Evolutionary conservation across 2,329 filamentous ascomycete species (phyloP), one percentile per base, ranked within the genome.

Genomic region (Colletotrichum siamense): DNA sequence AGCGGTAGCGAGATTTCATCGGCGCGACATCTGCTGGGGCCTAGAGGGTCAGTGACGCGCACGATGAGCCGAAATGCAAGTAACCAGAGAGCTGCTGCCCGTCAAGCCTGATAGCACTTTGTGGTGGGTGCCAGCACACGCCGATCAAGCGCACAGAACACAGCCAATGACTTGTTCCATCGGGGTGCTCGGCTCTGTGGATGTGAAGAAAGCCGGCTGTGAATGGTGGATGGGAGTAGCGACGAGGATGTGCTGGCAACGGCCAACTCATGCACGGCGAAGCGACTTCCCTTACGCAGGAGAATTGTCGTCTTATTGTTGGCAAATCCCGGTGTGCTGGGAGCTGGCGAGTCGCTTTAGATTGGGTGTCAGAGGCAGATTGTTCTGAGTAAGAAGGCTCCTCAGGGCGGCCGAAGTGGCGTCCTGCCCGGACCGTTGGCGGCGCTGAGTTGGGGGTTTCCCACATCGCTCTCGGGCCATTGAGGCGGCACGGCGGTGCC

Each of bases 161-260:
- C 65, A 68, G 44, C 74, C 76, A 77, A 77, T 77, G 66, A 68
- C 57, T 63, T 66, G 69, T 69, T 36, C 16, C 32, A 49, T 66
- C 59, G 63, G 69, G 69, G 69, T 30, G 22, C 62, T 77, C 70
- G 71, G 75, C 49, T 71, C 66, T 24, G 61, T 36, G 73, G 72
- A 76, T 72, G 72, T 55, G 22, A 67, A 39, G 65, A 44, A 73
- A 77, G 69, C 75, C 72, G 78, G 74, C 77, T 49, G 66, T 69
- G 49, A 26, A 36, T 69, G 72, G 72, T 44, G 69, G 39, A 76
- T 66, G 73, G 71, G 76, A n/a, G 74, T 63, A 72, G 68, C 75
- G 71, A 74, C 77, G 77, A 76, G 72, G 79, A 79, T 81, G 81
- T 77, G 81, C 73, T 82, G 79, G 78, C 80, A 82, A 61, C 74